Evolutionary conservation across 805 yeast genomes (phyloP), one percentile per base, ranked within the genome.

Genomic region (Pichia insulana): DNA sequence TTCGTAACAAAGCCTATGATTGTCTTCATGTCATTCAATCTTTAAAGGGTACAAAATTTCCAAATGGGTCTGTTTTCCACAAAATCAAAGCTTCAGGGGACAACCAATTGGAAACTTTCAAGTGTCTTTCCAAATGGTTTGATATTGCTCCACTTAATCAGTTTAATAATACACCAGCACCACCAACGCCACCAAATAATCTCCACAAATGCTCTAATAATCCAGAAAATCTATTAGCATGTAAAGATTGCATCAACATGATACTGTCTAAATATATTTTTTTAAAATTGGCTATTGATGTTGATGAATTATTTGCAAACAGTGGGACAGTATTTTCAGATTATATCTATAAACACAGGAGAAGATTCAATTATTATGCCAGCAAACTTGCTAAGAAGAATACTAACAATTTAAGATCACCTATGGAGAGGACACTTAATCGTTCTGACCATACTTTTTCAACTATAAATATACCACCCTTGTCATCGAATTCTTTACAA

Each of bases 61-160:
- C 64, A 4, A 53, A 52, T 34, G 45, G 58, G 1, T 59, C 64
- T 5, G 19, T 60, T 3, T 56, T 59, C 25, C 59, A 58, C 40
- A 55, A 53, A 32, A 47, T 53, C 15, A 45, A 57, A 20, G 38
- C 45, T 32, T 50, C 51, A 42, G 53, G 56, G 38, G 58, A 58
- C 13, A 52, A 55, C 34, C 55, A 52, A 33, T 53, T 55, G 8
- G 53, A 53, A 7, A 40, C 50, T 7, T 55, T 46, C 41, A 60
- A 59, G 42, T 44, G 56, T 10, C 44, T 63, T 18, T 50, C 61
- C 3, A 61, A 56, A 43, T 63, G 68, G 68, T 62, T 59, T 50
- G 61, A 55, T 13, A 47, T 63, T 15, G 65, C 67, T 0, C 68
- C 68, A 4, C 59, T 63, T 43, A 60, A 59, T 43, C 60, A 61